These are phyloP conservation scores for Alternaria novae-zelandiae DNA, from an alignment of 2,329 filamentous ascomycete species.

Conservation along the genomic window DNA sequence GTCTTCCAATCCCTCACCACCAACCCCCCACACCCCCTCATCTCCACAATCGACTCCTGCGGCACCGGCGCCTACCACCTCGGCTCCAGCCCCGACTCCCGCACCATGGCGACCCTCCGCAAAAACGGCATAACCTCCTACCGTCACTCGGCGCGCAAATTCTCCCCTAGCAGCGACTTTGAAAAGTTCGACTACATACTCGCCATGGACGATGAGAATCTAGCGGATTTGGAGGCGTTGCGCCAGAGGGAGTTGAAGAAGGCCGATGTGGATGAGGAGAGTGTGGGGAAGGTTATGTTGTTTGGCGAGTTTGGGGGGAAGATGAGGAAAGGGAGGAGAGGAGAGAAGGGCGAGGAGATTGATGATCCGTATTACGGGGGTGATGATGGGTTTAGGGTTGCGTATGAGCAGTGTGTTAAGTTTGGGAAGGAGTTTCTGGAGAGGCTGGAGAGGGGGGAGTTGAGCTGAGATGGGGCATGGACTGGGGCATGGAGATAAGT, in stretches of 20 bases:
- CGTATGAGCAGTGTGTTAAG: constrained; percentile 81
- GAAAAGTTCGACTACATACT: constrained; percentile 89
- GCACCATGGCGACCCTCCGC: constrained; percentile 80
- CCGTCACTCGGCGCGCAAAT: constrained; percentile 76
- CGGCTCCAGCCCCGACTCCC: constrained; percentile 76
- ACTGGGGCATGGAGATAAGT: neutral
- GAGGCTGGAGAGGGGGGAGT: constrained; percentile 56
- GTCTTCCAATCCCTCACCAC: constrained; percentile 79
- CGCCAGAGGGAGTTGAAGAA: constrained; percentile 59
- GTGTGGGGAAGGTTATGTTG: constrained; percentile 68
- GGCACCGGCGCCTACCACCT: constrained; percentile 90
- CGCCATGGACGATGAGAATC: constrained; percentile 88
- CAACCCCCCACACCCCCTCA: constrained; percentile 53
- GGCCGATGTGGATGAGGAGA: constrained; percentile 39
- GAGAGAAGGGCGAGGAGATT: constrained; percentile 25
- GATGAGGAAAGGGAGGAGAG: constrained; percentile 23
- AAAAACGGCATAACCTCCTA: constrained; percentile 79
- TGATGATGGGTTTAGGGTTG: constrained; percentile 42
- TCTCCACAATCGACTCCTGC: constrained; percentile 81
- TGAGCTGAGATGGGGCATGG: constrained; percentile 33
- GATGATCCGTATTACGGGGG: constrained; percentile 85
- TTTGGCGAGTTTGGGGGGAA: constrained; percentile 82
- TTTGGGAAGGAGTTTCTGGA: constrained; percentile 80
- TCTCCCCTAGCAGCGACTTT: constrained; percentile 74
- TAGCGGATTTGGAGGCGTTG: constrained; percentile 70